Conservation (phyloP, 2,329 filamentous ascomycete genomes). For the Fusarium temperatum region DNA sequence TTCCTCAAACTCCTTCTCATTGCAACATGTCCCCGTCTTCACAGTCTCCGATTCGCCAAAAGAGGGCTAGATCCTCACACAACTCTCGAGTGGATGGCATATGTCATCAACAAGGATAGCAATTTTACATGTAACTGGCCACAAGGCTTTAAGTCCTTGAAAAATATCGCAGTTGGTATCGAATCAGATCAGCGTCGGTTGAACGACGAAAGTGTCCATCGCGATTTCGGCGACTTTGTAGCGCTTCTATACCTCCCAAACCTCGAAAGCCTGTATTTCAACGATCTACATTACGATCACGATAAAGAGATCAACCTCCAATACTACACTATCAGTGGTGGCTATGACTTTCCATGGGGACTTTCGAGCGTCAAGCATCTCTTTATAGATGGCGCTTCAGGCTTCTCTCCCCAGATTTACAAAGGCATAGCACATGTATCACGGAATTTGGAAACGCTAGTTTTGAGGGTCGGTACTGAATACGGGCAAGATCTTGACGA, state of each 20-base stretch:
- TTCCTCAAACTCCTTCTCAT: slow-evolving; percentile 30
- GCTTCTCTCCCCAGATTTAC: fast-evolving
- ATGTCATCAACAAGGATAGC: neutral
- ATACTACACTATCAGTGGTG: neutral
- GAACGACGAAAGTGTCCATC: neutral
- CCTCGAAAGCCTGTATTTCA: slow-evolving; percentile 11
- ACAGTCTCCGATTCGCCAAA: slow-evolving; percentile 16
- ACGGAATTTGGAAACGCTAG: neutral
- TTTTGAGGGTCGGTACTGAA: neutral
- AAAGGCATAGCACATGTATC: fast-evolving
- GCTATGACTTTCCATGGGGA: neutral
- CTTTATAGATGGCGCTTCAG: neutral
- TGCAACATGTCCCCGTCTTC: slow-evolving; percentile 18
- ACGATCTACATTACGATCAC: neutral
- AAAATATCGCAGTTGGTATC: slow-evolving; percentile 4
- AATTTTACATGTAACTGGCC: neutral
- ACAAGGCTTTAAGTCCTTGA: slow-evolving; percentile 10
- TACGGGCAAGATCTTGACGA: neutral
- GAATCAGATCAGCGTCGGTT: neutral
- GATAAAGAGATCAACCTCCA: neutral
- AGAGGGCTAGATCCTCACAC: neutral
- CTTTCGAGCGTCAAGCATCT: slow-evolving; percentile 14
- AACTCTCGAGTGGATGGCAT: slow-evolving; percentile 1
- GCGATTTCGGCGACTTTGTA: neutral
- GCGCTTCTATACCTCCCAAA: slow-evolving; percentile 1